These are phyloP conservation scores for Gorgonomyces haynaldii DNA, from an alignment of 192 early-diverging fungal genomes.

Conservation along the genomic window DNA sequence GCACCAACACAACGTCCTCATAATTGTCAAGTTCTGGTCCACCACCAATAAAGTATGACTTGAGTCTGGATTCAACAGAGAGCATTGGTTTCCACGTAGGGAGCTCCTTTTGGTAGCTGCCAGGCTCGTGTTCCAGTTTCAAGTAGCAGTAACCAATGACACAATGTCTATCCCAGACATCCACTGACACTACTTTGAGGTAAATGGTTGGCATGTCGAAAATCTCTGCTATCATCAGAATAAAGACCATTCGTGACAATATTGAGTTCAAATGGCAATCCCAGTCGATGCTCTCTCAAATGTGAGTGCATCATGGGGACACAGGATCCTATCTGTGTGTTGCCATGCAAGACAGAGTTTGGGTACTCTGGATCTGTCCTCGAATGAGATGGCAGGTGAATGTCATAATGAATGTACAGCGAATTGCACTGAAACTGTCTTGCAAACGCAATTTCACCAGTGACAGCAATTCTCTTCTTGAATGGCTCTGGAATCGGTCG, in stretches of 20 bases:
- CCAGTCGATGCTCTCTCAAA: background rate
- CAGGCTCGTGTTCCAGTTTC: background rate
- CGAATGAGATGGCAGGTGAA: background rate
- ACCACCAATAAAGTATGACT: slow-evolving; percentile 4
- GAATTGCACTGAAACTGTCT: background rate
- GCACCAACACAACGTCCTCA: background rate
- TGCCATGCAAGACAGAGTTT: background rate
- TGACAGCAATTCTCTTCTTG: background rate
- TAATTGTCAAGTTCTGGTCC: slow-evolving; percentile 1
- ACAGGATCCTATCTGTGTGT: background rate
- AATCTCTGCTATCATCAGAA: background rate
- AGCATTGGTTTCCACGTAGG: slow-evolving; percentile 3
- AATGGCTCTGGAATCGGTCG: background rate
- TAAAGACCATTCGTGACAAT: background rate
- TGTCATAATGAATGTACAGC: background rate
- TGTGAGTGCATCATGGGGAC: background rate
- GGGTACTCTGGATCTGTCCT: background rate
- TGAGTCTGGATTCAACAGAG: background rate
- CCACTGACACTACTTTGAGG: slow-evolving; percentile 2
- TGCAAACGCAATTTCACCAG: background rate
- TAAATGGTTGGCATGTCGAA: background rate
- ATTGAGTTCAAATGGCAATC: slow-evolving; percentile 1
- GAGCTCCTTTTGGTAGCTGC: background rate
- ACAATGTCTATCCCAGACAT: slow-evolving; percentile 1
- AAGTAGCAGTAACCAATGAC: slow-evolving; percentile 1